Conservation (phyloP, 345 rosid genomes). For the Boechera divaricarpa region DNA sequence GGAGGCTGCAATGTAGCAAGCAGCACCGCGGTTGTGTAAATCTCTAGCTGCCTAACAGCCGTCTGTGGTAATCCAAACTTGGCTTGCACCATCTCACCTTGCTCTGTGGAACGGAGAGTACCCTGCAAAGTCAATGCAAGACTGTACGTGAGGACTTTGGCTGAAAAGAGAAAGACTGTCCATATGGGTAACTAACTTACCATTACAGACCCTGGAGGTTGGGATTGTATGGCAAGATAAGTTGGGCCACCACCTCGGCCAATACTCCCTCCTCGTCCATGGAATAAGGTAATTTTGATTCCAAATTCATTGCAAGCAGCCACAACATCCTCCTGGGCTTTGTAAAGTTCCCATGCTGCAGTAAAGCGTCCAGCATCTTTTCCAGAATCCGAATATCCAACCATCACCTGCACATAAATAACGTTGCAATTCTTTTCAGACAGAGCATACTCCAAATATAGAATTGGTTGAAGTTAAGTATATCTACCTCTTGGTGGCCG, state of each 20-base stretch:
- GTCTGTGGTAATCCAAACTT: slow-evolving; percentile 94
- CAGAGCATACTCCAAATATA: background rate
- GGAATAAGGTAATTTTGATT: slow-evolving; percentile 90
- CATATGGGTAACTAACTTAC: slow-evolving; percentile 50
- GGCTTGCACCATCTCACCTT: slow-evolving; percentile 99
- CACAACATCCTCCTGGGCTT: slow-evolving; percentile 98
- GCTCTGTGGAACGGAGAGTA: slow-evolving; percentile 85
- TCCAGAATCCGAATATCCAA: slow-evolving; percentile 98
- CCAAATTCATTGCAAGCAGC: slow-evolving; percentile 91
- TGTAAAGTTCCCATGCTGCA: slow-evolving; percentile 99
- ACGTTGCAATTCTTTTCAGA: slow-evolving; percentile 4
- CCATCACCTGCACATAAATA: slow-evolving; percentile 72
- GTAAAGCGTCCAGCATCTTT: slow-evolving; percentile 99
- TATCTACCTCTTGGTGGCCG: slow-evolving; percentile 85
- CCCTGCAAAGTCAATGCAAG: slow-evolving; percentile 33
- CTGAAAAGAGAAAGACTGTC: slow-evolving; percentile 8
- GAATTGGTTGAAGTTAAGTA: background rate
- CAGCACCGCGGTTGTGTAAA: slow-evolving; percentile 95
- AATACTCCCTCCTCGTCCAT: slow-evolving; percentile 98
- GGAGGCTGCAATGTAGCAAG: slow-evolving; percentile 91
- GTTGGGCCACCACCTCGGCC: slow-evolving; percentile 99
- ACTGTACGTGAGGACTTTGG: slow-evolving; percentile 10
- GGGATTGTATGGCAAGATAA: slow-evolving; percentile 95
- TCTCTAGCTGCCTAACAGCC: slow-evolving; percentile 92
- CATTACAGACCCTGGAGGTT: slow-evolving; percentile 98